A percentile compares a stretch with the other conserved stretches of the same genome.
phyloP scores from a whole-genome alignment of 495 filamentous ascomycete genomes.

The Chaetomium cochliodes region DNA sequence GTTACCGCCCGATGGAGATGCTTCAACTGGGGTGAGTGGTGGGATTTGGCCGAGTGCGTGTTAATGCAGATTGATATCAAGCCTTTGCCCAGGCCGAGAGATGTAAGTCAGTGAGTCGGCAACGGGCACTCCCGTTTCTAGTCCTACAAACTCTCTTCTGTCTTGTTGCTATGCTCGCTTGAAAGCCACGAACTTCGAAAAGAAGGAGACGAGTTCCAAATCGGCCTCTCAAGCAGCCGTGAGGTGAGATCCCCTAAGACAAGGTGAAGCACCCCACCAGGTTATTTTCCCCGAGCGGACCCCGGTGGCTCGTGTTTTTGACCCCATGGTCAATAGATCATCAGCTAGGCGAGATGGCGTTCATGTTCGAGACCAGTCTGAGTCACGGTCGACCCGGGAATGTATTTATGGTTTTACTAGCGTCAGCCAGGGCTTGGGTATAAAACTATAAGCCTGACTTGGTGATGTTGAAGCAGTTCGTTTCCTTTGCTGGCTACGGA shows the following conservation, averaged over 20 bases:
- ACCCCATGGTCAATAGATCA: background rate
- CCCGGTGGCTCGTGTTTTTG: slow-evolving; percentile 2
- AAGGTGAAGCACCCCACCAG: background rate
- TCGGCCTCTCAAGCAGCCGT: background rate
- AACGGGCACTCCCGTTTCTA: no score
- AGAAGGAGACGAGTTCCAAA: background rate
- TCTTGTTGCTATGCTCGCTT: no score
- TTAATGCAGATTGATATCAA: background rate
- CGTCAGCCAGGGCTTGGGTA: no score
- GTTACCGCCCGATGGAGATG: background rate
- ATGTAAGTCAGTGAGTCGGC: background rate
- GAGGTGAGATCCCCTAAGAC: background rate
- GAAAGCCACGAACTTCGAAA: background rate
- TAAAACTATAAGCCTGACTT: no score
- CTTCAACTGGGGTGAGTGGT: background rate
- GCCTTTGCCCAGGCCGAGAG: background rate
- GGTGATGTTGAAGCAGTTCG: background rate
- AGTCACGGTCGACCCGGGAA: background rate
- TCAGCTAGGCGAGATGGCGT: background rate
- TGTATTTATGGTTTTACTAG: no score
- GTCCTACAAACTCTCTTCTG: no score
- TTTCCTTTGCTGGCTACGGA: background rate
- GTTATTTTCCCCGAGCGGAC: slow-evolving; percentile 8
- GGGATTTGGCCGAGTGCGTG: background rate
- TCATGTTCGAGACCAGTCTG: background rate